These are phyloP conservation scores for Umbilicaria muhlenbergii DNA, from an alignment of 495 filamentous ascomycete species.

Conservation along the genomic window DNA sequence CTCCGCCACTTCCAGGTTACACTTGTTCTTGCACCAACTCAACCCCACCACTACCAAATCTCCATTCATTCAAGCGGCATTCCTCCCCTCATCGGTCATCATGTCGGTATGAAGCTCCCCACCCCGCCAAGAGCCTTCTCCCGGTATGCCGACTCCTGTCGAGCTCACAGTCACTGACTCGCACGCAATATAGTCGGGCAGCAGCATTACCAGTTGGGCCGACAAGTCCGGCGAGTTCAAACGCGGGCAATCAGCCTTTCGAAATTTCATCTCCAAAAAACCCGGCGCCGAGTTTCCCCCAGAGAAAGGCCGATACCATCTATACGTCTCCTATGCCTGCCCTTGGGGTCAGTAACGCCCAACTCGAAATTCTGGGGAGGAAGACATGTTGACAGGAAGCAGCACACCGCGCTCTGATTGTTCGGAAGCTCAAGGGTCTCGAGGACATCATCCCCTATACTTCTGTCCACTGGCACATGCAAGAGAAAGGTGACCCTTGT, in stretches of 20 bases:
- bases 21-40: too few relatives aligned
- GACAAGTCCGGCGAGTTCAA: slow-evolving; percentile 67
- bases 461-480: slow-evolving; percentile 53
- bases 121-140: too few relatives aligned
- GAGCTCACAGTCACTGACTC: too few relatives aligned
- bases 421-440: slow-evolving; percentile 49
- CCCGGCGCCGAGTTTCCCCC: slow-evolving; percentile 47
- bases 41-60: too few relatives aligned
- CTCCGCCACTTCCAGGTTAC: too few relatives aligned
- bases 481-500: slow-evolving; percentile 32
- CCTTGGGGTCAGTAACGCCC: slow-evolving; percentile 40
- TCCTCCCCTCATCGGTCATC: too few relatives aligned
- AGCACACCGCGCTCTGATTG: slow-evolving; percentile 54
- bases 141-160: too few relatives aligned
- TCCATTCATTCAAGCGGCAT: too few relatives aligned
- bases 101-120: too few relatives aligned
- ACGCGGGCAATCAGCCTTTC: slow-evolving; percentile 54
- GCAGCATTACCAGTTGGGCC: too few relatives aligned
- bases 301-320: slow-evolving; percentile 53
- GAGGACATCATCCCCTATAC: slow-evolving; percentile 51
- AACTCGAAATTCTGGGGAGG: background rate
- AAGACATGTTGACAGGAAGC: slow-evolving; percentile 1
- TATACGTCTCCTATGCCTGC: slow-evolving; percentile 61
- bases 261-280: slow-evolving; percentile 52
- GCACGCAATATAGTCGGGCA: too few relatives aligned